Evolutionary conservation across 805 yeast genomes (phyloP).

Genomic region (Myxozyma neotropica): DNA sequence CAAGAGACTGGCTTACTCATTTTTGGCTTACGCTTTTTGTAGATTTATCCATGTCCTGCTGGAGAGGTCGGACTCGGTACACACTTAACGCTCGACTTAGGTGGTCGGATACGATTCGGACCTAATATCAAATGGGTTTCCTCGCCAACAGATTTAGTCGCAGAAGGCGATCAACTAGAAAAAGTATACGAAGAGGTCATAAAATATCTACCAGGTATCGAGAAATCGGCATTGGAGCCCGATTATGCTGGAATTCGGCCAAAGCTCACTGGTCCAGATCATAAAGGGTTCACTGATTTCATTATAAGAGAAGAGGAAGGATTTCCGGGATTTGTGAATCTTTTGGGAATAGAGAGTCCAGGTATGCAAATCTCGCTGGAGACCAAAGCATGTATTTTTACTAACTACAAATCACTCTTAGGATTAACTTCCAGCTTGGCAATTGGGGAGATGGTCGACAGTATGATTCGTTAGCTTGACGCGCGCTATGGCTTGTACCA

Average conservation of each 20-base stretch:
- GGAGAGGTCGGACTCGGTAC: constrained; percentile 81
- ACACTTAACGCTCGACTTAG: constrained; percentile 80
- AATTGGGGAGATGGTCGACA: constrained; percentile 70
- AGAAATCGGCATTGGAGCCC: constrained; percentile 56
- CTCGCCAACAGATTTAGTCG: constrained; percentile 39
- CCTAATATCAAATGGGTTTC: constrained; percentile 84
- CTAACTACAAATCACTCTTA: not conserved
- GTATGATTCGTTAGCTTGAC: constrained; percentile 23
- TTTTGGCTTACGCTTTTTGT: constrained; percentile 36
- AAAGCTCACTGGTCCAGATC: constrained; percentile 56
- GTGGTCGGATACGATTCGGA: constrained; percentile 79
- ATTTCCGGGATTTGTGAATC: constrained; percentile 75
- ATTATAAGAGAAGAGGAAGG: constrained; percentile 69
- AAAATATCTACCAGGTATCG: constrained; percentile 65
- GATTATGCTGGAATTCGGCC: constrained; percentile 86
- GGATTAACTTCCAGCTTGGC: constrained; percentile 85
- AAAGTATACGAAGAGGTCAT: constrained; percentile 61
- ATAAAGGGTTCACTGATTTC: constrained; percentile 66
- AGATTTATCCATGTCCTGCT: constrained; percentile 75
- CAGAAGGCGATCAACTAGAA: constrained; percentile 48
- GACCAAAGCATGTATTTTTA: not conserved
- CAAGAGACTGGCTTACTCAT: not conserved
- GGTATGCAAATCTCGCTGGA: constrained; percentile 15
- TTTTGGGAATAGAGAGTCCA: constrained; percentile 86
- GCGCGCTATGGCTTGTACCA: too few species aligned